A percentile compares a stretch with the other conserved stretches of the same genome.
phyloP scores from a whole-genome alignment of 2,329 filamentous ascomycete species.

The Apiospora koreana region DNA sequence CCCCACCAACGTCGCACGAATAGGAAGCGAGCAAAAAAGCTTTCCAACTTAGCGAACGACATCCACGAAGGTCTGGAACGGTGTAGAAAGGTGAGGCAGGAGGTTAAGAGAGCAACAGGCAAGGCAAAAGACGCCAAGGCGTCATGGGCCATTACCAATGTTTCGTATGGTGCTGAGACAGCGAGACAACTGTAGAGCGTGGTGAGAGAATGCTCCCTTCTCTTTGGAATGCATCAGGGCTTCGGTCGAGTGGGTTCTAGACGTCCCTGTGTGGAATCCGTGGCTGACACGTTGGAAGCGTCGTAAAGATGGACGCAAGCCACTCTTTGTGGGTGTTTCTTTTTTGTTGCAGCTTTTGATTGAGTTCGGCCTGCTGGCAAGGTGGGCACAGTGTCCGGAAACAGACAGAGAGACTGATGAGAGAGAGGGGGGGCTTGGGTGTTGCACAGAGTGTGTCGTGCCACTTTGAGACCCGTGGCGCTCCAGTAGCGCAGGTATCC shows the following conservation, averaged over 20 bases:
- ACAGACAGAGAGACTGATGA: not conserved
- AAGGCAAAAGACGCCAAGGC: not conserved
- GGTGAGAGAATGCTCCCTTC: not conserved
- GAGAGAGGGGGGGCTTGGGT: not conserved
- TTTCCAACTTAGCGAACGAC: not conserved
- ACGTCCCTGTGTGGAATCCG: slow-evolving; percentile 12
- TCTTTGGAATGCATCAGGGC: not conserved
- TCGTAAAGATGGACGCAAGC: not conserved
- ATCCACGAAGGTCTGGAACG: not conserved
- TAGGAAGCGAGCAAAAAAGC: not conserved
- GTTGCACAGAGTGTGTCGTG: not conserved
- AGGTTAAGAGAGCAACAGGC: not conserved
- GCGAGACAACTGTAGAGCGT: not conserved
- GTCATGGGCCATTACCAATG: not conserved
- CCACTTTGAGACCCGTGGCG: slow-evolving; percentile 8
- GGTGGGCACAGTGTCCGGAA: not conserved
- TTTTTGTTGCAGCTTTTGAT: slow-evolving; percentile 2
- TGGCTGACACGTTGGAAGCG: slow-evolving; percentile 16
- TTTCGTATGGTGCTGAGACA: slow-evolving; percentile 1
- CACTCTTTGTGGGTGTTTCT: slow-evolving; percentile 13
- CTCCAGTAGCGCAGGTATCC: not conserved
- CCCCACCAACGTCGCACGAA: not conserved
- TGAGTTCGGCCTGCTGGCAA: not conserved
- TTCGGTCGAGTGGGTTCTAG: not conserved
- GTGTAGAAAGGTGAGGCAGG: not conserved